phyloP scores from a whole-genome alignment of 352 stramenopile species.

The Globisporangium rhizosaccharum region DNA sequence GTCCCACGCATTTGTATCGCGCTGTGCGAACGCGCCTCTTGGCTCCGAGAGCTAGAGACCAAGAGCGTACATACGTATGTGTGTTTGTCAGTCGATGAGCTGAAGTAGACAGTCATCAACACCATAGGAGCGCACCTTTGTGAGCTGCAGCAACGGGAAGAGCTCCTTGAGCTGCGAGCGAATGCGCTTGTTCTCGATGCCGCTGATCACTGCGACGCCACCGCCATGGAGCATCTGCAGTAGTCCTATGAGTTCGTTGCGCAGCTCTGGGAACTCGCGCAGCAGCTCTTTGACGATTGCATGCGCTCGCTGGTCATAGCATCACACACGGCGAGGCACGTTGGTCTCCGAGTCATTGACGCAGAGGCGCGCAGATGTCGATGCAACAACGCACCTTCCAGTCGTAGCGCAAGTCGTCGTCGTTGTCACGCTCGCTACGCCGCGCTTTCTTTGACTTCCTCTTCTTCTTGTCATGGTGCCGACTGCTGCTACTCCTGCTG shows the following conservation, averaged over 20 bases:
- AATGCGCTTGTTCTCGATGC: conserved; percentile 71
- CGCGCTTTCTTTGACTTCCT: background rate
- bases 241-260: conserved; percentile 51
- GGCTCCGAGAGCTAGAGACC: conserved; percentile 35
- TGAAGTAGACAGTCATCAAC: background rate
- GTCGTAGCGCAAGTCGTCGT: background rate
- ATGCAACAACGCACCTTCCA: background rate
- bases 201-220: conserved; percentile 66
- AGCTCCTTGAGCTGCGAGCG: conserved; percentile 54
- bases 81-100: background rate
- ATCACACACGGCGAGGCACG: background rate
- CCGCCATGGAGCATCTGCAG: conserved; percentile 77
- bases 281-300: conserved; percentile 51
- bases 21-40: conserved; percentile 51
- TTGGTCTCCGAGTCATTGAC: background rate
- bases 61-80: background rate
- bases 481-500: conserved; percentile 21
- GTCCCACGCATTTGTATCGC: conserved; percentile 3
- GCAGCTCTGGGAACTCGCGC: conserved; percentile 57
- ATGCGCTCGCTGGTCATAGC: conserved; percentile 29
- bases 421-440: background rate
- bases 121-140: conserved; percentile 32
- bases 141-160: conserved; percentile 65
- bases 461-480: conserved; percentile 8
- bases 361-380: conserved; percentile 17